phyloP scores from a whole-genome alignment of 129 eudicot species.

The Flaveria trinervia region DNA sequence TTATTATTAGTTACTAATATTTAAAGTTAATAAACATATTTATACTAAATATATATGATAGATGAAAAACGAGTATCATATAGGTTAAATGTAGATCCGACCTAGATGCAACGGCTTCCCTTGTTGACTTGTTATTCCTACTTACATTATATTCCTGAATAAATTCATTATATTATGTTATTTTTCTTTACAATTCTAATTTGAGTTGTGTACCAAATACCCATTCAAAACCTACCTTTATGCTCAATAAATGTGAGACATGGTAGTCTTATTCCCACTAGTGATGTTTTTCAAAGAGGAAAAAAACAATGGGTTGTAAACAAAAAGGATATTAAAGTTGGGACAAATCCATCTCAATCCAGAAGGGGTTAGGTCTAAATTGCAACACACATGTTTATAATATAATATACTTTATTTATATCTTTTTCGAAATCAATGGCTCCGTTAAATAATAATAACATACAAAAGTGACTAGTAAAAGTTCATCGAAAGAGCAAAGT shows the following conservation, averaged over 20 bases:
- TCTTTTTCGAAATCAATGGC: background rate
- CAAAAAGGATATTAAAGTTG: slow-evolving; percentile 36
- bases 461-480: too few species aligned
- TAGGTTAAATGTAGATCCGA: too few species aligned
- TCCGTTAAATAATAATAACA: background rate
- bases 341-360: slow-evolving; percentile 42
- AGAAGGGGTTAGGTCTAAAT: slow-evolving; percentile 30
- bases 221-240: slow-evolving; percentile 37
- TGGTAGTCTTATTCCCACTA: slow-evolving; percentile 40
- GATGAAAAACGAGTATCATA: too few species aligned
- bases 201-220: slow-evolving; percentile 29
- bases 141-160: background rate
- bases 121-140: background rate
- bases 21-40: too few species aligned
- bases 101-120: background rate
- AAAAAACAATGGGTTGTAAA: slow-evolving; percentile 38
- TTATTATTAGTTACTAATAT: too few species aligned
- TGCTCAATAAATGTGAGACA: slow-evolving; percentile 46
- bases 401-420: background rate
- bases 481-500: too few species aligned
- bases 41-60: too few species aligned
- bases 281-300: slow-evolving; percentile 32
- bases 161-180: background rate
- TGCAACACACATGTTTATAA: slow-evolving; percentile 4
- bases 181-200: background rate